A percentile compares a stretch with the other conserved stretches of the same genome.
Evolutionary conservation across 192 early-diverging fungal species (phyloP).

Genomic region (Glomus cerebriforme): DNA sequence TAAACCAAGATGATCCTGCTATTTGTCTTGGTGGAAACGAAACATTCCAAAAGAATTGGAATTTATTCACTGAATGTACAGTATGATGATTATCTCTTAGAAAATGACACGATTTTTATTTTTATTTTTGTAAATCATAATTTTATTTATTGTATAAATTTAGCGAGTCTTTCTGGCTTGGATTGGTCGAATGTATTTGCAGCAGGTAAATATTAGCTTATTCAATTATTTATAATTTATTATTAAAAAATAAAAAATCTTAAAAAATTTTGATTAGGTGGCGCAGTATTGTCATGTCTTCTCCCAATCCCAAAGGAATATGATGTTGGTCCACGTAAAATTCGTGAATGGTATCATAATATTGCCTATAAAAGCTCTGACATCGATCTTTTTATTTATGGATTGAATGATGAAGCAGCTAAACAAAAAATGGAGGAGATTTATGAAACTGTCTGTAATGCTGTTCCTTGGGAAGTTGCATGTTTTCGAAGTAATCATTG

Average conservation of each 20-base stretch:
- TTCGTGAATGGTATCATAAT: constrained; percentile 9
- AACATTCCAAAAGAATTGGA: constrained; percentile 11
- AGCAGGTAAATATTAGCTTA: constrained; percentile 1
- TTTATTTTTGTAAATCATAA: background rate
- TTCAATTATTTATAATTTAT: no score
- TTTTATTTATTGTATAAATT: background rate
- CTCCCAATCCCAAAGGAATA: constrained; percentile 13
- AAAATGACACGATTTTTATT: no score
- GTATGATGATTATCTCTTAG: no score
- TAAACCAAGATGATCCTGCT: background rate
- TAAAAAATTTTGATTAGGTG: background rate
- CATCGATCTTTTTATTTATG: constrained; percentile 50
- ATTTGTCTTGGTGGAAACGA: constrained; percentile 7
- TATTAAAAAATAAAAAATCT: background rate
- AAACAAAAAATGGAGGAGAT: constrained; percentile 45
- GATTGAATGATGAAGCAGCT: constrained; percentile 44
- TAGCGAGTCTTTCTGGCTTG: background rate
- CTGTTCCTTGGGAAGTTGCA: constrained; percentile 14
- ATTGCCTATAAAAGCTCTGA: constrained; percentile 25
- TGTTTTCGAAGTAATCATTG: constrained; percentile 16
- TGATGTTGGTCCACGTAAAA: background rate
- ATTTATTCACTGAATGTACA: constrained; percentile 21
- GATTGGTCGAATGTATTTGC: constrained; percentile 16
- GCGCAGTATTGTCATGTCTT: background rate
- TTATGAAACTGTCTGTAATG: constrained; percentile 28